A percentile compares a stretch with the other conserved stretches of the same genome.
Evolutionary conservation across 768 basidiomycete genomes (phyloP).

Genomic region (Udeniomyces megalosporus): DNA sequence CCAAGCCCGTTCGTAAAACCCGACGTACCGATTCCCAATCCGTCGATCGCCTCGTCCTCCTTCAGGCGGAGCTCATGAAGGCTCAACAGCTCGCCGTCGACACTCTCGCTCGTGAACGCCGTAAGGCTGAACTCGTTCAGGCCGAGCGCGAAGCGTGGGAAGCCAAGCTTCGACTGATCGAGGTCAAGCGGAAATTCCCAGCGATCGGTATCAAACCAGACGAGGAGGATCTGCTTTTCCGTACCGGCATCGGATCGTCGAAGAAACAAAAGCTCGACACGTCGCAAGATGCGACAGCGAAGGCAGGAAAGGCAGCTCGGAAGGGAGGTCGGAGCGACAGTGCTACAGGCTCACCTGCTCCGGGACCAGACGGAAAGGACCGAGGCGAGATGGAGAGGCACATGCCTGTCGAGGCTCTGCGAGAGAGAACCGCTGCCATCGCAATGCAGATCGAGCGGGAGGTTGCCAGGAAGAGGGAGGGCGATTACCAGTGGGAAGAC

Average conservation of each 20-base stretch:
- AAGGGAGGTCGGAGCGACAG: conserved; percentile 12
- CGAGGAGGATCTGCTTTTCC: conserved; percentile 27
- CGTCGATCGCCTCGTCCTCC: conserved; percentile 69
- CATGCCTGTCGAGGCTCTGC: conserved; percentile 19
- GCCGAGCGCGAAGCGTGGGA: conserved; percentile 59
- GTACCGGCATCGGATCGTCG: conserved; percentile 14
- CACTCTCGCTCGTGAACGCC: conserved; percentile 52
- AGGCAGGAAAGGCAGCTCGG: conserved; percentile 1
- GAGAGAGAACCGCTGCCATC: conserved; percentile 46
- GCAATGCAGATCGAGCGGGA: conserved; percentile 47
- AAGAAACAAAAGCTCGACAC: conserved; percentile 2
- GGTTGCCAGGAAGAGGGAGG: conserved; percentile 48
- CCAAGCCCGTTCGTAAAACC: conserved; percentile 86
- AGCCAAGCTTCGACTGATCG: conserved; percentile 52
- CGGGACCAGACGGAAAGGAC: conserved; percentile 23
- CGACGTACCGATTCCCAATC: conserved; percentile 76
- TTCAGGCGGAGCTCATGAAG: conserved; percentile 57
- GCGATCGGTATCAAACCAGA: conserved; percentile 28
- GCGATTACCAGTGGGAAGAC: conserved; percentile 74
- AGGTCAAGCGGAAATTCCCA: conserved; percentile 55
- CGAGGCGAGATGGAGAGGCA: conserved; percentile 16
- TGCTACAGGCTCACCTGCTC: conserved; percentile 2
- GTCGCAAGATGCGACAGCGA: background rate
- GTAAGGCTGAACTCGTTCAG: conserved; percentile 51
- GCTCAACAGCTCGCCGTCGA: conserved; percentile 56